Evolutionary conservation across 352 stramenopile species (phyloP), one percentile per base, ranked within the genome.

Genomic region (Phytophthora megakarya): DNA sequence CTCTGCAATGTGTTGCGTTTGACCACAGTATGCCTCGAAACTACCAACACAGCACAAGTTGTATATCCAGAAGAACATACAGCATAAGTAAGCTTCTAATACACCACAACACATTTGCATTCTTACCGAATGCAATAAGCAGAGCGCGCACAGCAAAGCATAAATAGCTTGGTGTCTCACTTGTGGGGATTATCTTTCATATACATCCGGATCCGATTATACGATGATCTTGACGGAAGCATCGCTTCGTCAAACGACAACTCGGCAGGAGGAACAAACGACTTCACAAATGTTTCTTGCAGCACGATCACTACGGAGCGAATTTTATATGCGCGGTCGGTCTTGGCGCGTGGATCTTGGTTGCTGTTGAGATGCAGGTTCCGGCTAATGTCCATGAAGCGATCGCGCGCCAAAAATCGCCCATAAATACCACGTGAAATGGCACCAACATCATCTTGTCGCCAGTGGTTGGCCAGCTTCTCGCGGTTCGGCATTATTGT

Each of bases 291-390:
- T 6, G 45, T 56, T 26, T 49, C 3, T 16, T 65, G 37, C 18
- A 57, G 13, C 0, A 39, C 39, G 10, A 28, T 39, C 8, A 63
- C 44, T 30, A 55, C 44, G 3, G 45, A 50, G n/a, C 23, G 22
- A 8, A 56, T 43, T 19, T 64, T 64, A 44, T 37, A 65, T 1
- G 56, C 25, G 3, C 56, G 40, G 5, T 61, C 52, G 0, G 25
- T 46, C 22, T 26, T 50, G 5, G 56, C 37, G 3, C 30, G 28
- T 28, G 16, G 45, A 11, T 64, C 52, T 45, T 35, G 16, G n/a
- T 70, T 59, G 38, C 35, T 50, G 12, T 42, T 70, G 43, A 64
- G 64, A 12, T 51, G 42, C 10, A 60, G 45, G 26, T 59, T 69
- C 4, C 26, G 22, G 9, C 37, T 51, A 1, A 65, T 33, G 0